Base-by-base conservation (phyloP, 257 asterid species). In the Nicotiana noctiflora region DNA sequence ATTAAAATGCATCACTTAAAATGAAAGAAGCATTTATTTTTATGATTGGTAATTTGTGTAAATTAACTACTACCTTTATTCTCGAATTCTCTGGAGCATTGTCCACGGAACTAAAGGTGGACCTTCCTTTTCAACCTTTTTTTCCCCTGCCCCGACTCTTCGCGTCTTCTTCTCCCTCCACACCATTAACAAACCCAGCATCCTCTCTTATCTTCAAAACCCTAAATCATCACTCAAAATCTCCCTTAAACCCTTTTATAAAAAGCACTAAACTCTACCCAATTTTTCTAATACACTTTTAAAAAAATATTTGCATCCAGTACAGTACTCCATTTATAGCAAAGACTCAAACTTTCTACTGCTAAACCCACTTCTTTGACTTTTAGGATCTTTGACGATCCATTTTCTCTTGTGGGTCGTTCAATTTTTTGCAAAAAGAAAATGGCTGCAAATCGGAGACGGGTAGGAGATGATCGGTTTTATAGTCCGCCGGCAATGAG, bases 401-500 rank as follows among this genome's bases (percentile, higher is more conserved):
- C 78, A 64, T 62, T 79, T 64, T 64, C 77, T 11, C 49, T 62
- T 63, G 55, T 25, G 82, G 82, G 60, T 60, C 46, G 40, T 78
- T 78, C 60, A 51, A 34, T 23, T 23, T 21, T n/a, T 75, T 75
- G 80, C 63, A 34, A 13, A 60, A 57, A 60, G 13, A 21, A 60
- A 64, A 79, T 79, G 82, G 72, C 82, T 32, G 77, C 49, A 34
- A 79, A 64, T 79, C 77, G 83, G 44, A 86, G 86, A 81, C 87
- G 91, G 81, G 65, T 81, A 27, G 94, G 92, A 8, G 97, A 90
- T 53, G 92, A 89, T 29, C 88, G 95, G 81, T 86, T 91, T 84
- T 95, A 93, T 81, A 88, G 97, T 83, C 97, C 97, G 0, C 99
- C 99, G 29, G 97, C 98, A 61, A 83, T 95, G 94, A 84, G 97